Conservation (phyloP, 495 filamentous ascomycete species). For the Lichenothelia convexa region DNA sequence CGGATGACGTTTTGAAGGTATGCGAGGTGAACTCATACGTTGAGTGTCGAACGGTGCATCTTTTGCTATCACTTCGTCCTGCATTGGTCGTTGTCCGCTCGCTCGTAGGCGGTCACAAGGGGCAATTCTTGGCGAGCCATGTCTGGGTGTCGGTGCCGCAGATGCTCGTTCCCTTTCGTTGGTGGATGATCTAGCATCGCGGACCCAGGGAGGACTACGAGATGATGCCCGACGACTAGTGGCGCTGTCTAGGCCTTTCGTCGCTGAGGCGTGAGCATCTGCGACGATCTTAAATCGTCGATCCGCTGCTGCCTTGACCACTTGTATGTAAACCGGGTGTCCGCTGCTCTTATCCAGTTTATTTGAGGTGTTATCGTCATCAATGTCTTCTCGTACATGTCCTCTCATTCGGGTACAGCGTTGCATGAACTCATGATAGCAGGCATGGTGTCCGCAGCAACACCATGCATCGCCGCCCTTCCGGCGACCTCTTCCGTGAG, state of each 20-base stretch:
- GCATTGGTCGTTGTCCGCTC: no score
- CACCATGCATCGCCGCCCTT: conserved; percentile 32
- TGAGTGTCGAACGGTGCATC: no score
- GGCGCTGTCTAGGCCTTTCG: background rate
- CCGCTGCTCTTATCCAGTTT: no score
- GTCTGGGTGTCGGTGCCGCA: no score
- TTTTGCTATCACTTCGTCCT: no score
- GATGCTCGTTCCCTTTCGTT: background rate
- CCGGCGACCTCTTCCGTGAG: conserved; percentile 15
- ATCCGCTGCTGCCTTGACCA: background rate
- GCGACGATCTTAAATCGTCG: background rate
- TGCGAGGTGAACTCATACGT: no score
- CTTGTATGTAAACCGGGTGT: background rate
- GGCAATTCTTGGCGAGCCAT: no score
- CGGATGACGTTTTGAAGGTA: no score
- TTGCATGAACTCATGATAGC: conserved; percentile 35
- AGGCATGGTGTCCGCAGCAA: conserved; percentile 56
- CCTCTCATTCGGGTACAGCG: background rate
- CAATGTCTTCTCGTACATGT: no score
- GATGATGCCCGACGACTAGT: background rate
- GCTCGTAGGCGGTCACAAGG: no score
- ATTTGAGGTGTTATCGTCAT: no score
- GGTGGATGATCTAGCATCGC: background rate
- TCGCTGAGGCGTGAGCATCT: background rate
- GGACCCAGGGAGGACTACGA: background rate